Percentiles rank a stretch among this genome's conserved stretches.
Conservation (phyloP, 2,329 filamentous ascomycete species). For the Berkeleyomyces basicola region DNA sequence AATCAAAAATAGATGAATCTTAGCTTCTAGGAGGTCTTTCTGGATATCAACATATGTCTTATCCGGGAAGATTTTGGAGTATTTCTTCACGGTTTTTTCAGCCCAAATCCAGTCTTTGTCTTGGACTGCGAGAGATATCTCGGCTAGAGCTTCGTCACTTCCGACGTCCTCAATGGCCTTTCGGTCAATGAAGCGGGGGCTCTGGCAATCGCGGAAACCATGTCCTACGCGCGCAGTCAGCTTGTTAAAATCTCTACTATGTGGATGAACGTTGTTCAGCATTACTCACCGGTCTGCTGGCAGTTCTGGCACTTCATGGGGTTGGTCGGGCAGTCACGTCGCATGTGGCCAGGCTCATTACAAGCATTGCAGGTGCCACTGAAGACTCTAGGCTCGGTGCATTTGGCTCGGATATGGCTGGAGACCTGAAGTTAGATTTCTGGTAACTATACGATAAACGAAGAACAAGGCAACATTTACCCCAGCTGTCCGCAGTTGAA, state of each 20-base stretch:
- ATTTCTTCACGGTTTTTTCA: slow-evolving; percentile 42
- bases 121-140: slow-evolving; percentile 23
- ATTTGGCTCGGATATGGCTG: slow-evolving; percentile 21
- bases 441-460: background rate
- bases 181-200: slow-evolving; percentile 41
- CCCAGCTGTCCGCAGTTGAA: background rate
- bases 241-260: too few species aligned
- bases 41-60: slow-evolving; percentile 46
- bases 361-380: slow-evolving; percentile 27
- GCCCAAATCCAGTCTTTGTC: background rate
- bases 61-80: slow-evolving; percentile 42
- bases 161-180: slow-evolving; percentile 34
- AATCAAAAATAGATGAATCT: slow-evolving; percentile 43
- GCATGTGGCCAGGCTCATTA: slow-evolving; percentile 34
- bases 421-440: background rate
- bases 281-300: slow-evolving; percentile 35
- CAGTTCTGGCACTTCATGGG: slow-evolving; percentile 46
- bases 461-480: background rate
- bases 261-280: slow-evolving; percentile 19
- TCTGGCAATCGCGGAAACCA: slow-evolving; percentile 36
- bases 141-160: slow-evolving; percentile 31
- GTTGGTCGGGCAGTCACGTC: slow-evolving; percentile 46
- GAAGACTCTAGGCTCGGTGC: slow-evolving; percentile 19
- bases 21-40: slow-evolving; percentile 36
- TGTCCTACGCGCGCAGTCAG: slow-evolving; percentile 30